A percentile compares a stretch with the other conserved stretches of the same genome.
Conservation (phyloP, 257 asterid genomes). For the Avicennia marina region DNA sequence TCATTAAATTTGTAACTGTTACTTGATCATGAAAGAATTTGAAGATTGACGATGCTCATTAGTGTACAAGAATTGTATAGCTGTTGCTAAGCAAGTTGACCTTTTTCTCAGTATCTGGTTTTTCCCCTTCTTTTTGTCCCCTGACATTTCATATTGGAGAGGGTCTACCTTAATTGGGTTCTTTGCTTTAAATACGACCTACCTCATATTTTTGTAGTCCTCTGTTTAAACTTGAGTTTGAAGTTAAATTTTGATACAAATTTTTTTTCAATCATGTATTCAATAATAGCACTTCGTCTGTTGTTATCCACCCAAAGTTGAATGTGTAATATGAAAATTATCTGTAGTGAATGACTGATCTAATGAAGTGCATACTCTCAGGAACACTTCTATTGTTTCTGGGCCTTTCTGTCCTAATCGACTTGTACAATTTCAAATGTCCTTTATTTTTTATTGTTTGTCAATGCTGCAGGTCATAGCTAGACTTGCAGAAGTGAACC, state of each 20-base stretch:
- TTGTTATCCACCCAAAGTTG: background rate
- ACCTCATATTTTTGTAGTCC: background rate
- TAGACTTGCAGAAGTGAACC: slow-evolving; percentile 16
- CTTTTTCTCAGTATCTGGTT: slow-evolving; percentile 1
- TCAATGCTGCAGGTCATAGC: slow-evolving; percentile 39
- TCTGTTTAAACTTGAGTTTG: background rate
- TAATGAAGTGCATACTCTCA: background rate
- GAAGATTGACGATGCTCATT: background rate
- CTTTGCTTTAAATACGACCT: background rate
- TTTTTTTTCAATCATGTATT: background rate
- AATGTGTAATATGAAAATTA: background rate
- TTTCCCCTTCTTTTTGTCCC: background rate
- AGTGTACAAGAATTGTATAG: background rate
- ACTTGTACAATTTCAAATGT: background rate
- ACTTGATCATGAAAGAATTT: background rate
- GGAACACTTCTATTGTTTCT: background rate
- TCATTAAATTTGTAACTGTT: background rate
- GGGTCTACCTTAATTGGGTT: background rate
- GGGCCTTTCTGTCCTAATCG: background rate
- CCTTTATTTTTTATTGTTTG: slow-evolving; percentile 9
- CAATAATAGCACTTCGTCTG: no score
- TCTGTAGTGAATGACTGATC: background rate
- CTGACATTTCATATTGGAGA: background rate
- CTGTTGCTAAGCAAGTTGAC: background rate
- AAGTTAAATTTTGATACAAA: no score